phyloP scores from a whole-genome alignment of 306 rosid genomes.

The Ammopiptanthus mongolicus region DNA sequence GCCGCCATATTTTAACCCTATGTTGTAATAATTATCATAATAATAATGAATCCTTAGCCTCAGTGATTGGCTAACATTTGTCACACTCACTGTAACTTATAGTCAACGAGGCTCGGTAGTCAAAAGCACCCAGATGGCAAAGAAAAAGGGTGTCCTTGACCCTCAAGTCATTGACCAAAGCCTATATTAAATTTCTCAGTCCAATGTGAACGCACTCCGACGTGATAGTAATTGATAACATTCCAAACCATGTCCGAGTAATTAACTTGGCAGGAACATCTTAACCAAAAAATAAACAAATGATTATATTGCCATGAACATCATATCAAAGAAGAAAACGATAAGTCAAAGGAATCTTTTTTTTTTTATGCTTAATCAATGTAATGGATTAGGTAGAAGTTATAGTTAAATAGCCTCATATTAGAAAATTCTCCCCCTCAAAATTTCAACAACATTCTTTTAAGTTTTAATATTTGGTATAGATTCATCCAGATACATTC shows the following conservation, averaged over 20 bases:
- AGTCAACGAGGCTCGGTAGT: background rate
- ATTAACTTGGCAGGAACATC: background rate
- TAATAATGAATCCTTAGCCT: background rate
- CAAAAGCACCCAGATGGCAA: background rate
- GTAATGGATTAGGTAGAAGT: background rate
- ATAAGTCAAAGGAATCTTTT: background rate
- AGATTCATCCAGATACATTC: slow-evolving; percentile 1
- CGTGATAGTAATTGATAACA: background rate
- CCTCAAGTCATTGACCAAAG: slow-evolving; percentile 9
- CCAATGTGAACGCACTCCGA: background rate
- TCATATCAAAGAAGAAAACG: background rate
- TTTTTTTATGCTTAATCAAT: background rate
- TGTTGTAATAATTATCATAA: background rate
- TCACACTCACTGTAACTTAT: background rate
- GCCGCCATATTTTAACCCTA: slow-evolving; percentile 15
- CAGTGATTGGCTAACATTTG: background rate
- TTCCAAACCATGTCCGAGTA: background rate
- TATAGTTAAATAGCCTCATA: background rate
- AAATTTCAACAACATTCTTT: background rate
- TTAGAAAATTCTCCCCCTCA: background rate
- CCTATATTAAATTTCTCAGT: background rate
- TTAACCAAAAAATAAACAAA: background rate
- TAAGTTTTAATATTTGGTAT: background rate
- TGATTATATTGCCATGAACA: background rate
- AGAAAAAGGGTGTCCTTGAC: background rate